Percentiles rank a stretch among this genome's conserved stretches.
phyloP scores from a whole-genome alignment of 2,329 filamentous ascomycete species.

The Orbilia quercus region DNA sequence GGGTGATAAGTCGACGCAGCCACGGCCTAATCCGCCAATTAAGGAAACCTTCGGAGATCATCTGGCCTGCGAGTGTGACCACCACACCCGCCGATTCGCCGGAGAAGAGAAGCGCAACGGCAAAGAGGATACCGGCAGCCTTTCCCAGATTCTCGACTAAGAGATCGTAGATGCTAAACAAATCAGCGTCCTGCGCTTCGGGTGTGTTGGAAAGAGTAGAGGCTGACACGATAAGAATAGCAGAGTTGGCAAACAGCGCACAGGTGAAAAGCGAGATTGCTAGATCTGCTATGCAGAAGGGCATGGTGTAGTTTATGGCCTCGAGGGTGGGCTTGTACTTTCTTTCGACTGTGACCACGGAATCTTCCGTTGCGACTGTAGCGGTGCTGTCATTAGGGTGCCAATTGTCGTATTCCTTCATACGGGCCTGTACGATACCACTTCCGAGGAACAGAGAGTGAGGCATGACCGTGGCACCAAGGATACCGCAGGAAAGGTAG shows the following conservation, averaged over 20 bases:
- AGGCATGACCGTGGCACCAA: conserved; percentile 80
- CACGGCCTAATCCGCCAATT: conserved; percentile 80
- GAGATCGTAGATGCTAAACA: conserved; percentile 83
- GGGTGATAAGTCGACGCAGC: conserved; percentile 80
- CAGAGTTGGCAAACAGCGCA: conserved; percentile 83
- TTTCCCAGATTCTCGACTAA: conserved; percentile 76
- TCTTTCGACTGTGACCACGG: conserved; percentile 62
- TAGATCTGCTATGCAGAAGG: conserved; percentile 78
- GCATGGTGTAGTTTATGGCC: conserved; percentile 79
- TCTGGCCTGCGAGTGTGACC: conserved; percentile 89
- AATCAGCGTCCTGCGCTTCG: conserved; percentile 75
- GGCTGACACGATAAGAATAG: conserved; percentile 84
- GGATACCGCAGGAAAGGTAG: conserved; percentile 79
- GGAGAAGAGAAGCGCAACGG: conserved; percentile 80
- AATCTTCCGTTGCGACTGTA: conserved; percentile 60
- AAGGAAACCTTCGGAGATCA: conserved; percentile 85
- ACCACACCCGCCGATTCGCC: conserved; percentile 85
- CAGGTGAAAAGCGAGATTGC: conserved; percentile 81
- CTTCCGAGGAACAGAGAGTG: conserved; percentile 76
- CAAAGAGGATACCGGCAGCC: conserved; percentile 84
- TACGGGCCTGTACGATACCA: conserved; percentile 75
- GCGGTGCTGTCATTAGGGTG: conserved; percentile 67
- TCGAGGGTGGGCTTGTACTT: conserved; percentile 77
- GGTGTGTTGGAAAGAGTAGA: conserved; percentile 75
- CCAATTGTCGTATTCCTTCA: conserved; percentile 72